phyloP scores from a whole-genome alignment of 805 yeast species.

The Hanseniaspora hatyaiensis region DNA sequence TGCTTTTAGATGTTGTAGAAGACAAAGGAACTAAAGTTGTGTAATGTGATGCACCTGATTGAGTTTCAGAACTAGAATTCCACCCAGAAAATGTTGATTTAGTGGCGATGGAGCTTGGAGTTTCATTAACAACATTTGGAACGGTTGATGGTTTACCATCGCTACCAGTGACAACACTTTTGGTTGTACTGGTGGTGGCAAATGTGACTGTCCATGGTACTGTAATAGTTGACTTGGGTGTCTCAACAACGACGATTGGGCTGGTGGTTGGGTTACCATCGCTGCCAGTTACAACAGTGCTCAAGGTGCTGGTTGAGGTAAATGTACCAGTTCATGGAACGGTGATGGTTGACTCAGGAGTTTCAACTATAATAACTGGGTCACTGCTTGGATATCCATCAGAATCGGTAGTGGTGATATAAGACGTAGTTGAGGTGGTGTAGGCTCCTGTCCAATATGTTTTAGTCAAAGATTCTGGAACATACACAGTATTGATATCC shows the following conservation, averaged over 20 bases:
- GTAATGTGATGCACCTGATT: background rate
- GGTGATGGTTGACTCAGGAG: slow-evolving; percentile 1
- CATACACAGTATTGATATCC: background rate
- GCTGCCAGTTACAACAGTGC: background rate
- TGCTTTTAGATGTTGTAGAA: background rate
- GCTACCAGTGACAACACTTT: slow-evolving; percentile 3
- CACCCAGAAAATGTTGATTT: background rate
- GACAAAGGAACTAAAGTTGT: background rate
- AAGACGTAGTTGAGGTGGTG: background rate
- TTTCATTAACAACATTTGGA: slow-evolving; percentile 17
- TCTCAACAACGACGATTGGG: background rate
- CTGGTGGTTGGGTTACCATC: slow-evolving; percentile 1
- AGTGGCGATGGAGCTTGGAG: slow-evolving; percentile 16
- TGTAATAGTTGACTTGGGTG: background rate
- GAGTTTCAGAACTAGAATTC: background rate
- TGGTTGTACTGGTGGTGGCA: background rate
- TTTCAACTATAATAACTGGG: background rate
- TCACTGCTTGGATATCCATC: background rate
- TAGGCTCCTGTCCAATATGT: background rate
- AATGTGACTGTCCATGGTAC: background rate
- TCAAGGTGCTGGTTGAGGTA: background rate
- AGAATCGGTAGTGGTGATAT: background rate
- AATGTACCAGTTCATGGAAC: slow-evolving; percentile 5
- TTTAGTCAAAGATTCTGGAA: background rate
- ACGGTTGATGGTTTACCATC: slow-evolving; percentile 17